Conservation (phyloP, 164 flowering plant species). For the Macadamia tetraphylla region DNA sequence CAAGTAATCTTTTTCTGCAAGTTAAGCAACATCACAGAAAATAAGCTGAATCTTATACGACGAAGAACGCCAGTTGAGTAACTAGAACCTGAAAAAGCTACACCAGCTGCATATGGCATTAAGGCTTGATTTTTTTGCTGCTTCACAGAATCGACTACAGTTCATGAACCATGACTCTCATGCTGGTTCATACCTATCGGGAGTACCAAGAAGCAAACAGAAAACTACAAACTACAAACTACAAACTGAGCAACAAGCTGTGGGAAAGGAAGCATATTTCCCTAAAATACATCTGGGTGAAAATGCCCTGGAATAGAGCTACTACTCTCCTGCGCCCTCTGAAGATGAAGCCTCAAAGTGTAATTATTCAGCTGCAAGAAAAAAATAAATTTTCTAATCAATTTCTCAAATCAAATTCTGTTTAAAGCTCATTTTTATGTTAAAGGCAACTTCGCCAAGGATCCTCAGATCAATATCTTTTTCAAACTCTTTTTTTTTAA, state of each 20-base stretch:
- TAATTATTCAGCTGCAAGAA: slow-evolving; percentile 24
- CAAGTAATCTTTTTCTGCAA: no score
- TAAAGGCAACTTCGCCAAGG: no score
- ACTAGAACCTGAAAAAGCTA: neutral
- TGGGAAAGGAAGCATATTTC: no score
- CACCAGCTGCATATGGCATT: neutral
- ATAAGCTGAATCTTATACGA: no score
- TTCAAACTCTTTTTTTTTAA: no score
- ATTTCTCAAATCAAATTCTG: neutral
- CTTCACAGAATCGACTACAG: neutral
- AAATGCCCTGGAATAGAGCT: slow-evolving; percentile 24
- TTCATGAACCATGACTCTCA: slow-evolving; percentile 3
- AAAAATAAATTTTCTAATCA: neutral
- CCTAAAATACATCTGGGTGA: slow-evolving; percentile 21
- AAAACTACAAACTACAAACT: neutral
- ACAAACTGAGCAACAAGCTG: neutral
- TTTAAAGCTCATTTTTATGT: neutral
- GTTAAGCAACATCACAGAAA: no score
- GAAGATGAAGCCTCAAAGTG: slow-evolving; percentile 23
- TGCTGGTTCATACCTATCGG: slow-evolving; percentile 1
- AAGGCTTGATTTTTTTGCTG: neutral
- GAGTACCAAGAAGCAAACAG: neutral
- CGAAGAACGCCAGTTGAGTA: neutral
- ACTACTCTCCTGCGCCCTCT: slow-evolving; percentile 18
- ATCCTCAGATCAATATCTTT: no score